Evolutionary conservation across 345 rosid species (phyloP).

Genomic region (Lenwebbia sp.): DNA sequence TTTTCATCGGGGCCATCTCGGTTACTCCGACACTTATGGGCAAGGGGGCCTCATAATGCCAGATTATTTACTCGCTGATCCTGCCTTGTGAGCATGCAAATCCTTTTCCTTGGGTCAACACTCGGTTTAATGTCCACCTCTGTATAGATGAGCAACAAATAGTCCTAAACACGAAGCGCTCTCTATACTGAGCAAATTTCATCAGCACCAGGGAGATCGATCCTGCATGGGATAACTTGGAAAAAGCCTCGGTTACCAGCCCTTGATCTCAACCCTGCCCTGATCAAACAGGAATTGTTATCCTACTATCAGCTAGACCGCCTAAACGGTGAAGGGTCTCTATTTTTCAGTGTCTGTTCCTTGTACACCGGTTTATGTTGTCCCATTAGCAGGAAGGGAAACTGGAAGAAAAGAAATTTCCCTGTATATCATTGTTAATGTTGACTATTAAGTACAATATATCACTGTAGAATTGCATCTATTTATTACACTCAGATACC

Average conservation of each 20-base stretch:
- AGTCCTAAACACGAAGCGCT: neutral
- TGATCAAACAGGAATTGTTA: neutral
- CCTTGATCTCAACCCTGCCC: neutral
- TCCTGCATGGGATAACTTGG: neutral
- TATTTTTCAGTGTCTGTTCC: neutral
- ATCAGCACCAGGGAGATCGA: neutral
- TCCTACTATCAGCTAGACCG: neutral
- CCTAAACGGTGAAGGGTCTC: neutral
- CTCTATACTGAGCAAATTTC: neutral
- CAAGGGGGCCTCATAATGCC: conserved; percentile 27
- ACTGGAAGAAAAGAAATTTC: neutral
- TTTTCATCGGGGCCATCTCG: conserved; percentile 56
- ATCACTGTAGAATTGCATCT: neutral
- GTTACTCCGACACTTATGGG: conserved; percentile 58
- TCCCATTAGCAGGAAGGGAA: neutral
- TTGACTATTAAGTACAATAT: neutral
- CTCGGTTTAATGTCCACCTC: neutral
- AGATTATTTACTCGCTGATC: neutral
- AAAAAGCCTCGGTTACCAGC: neutral
- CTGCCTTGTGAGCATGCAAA: neutral
- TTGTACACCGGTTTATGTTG: neutral
- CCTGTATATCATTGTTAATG: neutral
- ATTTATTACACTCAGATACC: neutral
- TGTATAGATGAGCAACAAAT: neutral
- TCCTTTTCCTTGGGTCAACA: neutral